Evolutionary conservation across 2,329 filamentous ascomycete species (phyloP).

Genomic region (Pestalotiopsis fici): DNA sequence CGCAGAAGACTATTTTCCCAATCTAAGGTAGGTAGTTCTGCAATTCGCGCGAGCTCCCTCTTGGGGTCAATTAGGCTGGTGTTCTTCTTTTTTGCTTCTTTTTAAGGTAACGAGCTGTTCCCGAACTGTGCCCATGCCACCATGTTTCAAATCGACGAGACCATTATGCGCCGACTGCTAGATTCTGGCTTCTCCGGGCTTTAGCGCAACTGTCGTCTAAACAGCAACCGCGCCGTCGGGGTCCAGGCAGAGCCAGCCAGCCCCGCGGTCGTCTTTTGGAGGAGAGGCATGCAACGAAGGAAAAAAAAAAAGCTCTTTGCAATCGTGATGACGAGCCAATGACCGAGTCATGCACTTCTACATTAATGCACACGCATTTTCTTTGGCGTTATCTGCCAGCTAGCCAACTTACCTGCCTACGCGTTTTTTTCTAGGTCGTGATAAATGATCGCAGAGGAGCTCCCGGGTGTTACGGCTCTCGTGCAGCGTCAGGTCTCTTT

Average conservation of each 20-base stretch:
- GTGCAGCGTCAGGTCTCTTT: not conserved
- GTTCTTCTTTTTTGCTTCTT: not conserved
- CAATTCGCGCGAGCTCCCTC: not conserved
- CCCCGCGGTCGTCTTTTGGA: not conserved
- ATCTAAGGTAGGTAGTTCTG: not conserved
- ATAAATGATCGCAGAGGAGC: not conserved
- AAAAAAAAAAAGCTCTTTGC: not conserved
- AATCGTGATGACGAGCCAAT: not conserved
- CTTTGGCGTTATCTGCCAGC: not conserved
- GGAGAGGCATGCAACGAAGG: not conserved
- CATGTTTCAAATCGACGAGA: constrained; percentile 8
- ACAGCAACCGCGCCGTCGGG: constrained; percentile 1
- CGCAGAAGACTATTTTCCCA: not conserved
- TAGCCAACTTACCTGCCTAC: not conserved
- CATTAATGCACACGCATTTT: not conserved
- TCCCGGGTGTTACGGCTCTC: not conserved
- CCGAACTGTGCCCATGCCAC: not conserved
- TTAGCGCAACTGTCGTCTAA: not conserved
- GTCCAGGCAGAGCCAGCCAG: not conserved
- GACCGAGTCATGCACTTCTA: not conserved
- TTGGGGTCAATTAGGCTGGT: not conserved
- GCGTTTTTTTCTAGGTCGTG: not conserved
- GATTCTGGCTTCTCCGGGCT: not conserved
- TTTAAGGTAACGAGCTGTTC: not conserved
- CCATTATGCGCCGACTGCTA: constrained; percentile 5